These are phyloP conservation scores for Lecanicillium sp. DNA, from an alignment of 2,329 filamentous ascomycete genomes.

Conservation along the genomic window DNA sequence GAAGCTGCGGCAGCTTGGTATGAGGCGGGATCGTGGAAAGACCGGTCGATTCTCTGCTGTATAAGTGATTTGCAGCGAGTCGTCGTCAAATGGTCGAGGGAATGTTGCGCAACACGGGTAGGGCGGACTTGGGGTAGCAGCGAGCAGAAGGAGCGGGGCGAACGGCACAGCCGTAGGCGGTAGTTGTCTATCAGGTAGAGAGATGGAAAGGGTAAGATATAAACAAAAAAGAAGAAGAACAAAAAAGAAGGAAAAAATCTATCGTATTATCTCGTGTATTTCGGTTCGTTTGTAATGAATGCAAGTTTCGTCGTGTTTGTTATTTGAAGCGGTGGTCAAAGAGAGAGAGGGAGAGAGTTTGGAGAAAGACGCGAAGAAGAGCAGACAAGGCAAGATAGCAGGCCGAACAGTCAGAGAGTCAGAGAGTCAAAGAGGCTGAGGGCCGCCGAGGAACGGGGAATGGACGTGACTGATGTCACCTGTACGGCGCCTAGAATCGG, in stretches of 20 bases:
- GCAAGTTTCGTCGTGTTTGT: no score
- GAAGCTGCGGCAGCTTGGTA: no score
- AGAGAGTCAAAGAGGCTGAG: neutral
- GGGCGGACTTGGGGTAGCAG: neutral
- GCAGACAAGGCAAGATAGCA: neutral
- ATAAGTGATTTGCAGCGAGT: no score
- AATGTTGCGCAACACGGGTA: neutral
- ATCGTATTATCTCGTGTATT: constrained; percentile 4
- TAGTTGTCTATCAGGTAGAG: constrained; percentile 7
- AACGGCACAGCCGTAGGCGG: constrained; percentile 8
- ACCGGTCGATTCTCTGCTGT: no score
- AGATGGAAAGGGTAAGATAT: no score
- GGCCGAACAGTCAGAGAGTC: neutral
- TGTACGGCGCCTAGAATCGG: constrained; percentile 11
- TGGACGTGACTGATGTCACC: constrained; percentile 13
- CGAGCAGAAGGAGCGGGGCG: neutral
- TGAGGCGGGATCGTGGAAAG: no score
- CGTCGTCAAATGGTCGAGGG: neutral
- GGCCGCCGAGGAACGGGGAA: neutral
- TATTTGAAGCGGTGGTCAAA: no score
- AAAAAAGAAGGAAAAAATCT: constrained; percentile 7
- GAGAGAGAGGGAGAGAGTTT: neutral
- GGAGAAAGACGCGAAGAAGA: neutral
- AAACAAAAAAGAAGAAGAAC: neutral
- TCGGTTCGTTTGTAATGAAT: no score